Percentiles rank a stretch among this genome's conserved stretches.
phyloP scores from a whole-genome alignment of 164 flowering plant species.

The Tinospora cordifolia region DNA sequence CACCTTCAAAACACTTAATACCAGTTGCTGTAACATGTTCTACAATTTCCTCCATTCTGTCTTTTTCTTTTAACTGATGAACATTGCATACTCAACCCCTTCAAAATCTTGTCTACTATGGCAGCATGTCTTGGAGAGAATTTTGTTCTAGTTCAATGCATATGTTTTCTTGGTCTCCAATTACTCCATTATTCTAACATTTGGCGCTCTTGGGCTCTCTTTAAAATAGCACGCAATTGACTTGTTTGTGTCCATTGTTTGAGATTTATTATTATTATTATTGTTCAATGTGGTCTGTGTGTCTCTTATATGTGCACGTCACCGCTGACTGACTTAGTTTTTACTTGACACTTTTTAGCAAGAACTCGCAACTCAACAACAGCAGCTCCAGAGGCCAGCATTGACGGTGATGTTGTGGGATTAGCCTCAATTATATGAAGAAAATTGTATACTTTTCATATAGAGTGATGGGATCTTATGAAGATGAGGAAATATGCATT shows the following conservation, averaged over 20 bases:
- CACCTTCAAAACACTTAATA: too few relatives aligned
- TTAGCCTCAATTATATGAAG: constrained; percentile 45
- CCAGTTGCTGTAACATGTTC: too few relatives aligned
- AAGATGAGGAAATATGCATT: neutral
- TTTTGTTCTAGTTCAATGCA: too few relatives aligned
- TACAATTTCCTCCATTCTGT: too few relatives aligned
- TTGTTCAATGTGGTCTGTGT: neutral
- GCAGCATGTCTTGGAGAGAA: neutral
- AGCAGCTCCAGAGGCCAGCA: constrained; percentile 31
- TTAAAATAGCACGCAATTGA: neutral
- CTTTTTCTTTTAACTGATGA: too few relatives aligned
- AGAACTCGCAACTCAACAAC: constrained; percentile 37
- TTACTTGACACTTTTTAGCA: constrained; percentile 34
- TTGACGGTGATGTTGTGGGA: constrained; percentile 52
- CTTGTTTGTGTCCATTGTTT: neutral
- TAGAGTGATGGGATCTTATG: constrained; percentile 1
- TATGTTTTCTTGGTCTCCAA: neutral
- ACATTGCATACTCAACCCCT: too few relatives aligned
- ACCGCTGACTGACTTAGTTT: neutral
- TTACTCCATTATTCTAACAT: neutral
- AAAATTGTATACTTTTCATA: neutral
- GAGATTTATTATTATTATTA: neutral
- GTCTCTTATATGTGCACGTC: neutral
- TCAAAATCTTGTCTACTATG: too few relatives aligned
- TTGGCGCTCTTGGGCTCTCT: neutral